phyloP scores from a whole-genome alignment of 805 yeast species.

The Ogataea henricii region DNA sequence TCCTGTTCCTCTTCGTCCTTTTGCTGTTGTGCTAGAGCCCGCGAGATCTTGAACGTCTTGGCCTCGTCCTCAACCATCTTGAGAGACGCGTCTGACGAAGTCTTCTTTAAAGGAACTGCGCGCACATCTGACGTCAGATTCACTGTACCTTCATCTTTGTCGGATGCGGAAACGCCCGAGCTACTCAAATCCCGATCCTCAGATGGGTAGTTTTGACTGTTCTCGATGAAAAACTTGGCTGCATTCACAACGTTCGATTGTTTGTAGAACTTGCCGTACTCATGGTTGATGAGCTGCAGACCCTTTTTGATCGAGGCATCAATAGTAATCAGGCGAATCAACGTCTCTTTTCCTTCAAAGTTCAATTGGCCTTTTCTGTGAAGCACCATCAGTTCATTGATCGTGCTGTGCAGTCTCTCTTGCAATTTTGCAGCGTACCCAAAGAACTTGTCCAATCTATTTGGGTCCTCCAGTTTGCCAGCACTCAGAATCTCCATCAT shows the following conservation, averaged over 20 bases:
- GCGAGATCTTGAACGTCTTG: conserved; percentile 18
- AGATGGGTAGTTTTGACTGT: not conserved
- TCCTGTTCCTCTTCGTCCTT: conserved; percentile 1
- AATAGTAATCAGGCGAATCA: conserved; percentile 66
- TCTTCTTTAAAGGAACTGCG: conserved; percentile 7
- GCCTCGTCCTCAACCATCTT: conserved; percentile 27
- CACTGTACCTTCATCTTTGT: conserved; percentile 17
- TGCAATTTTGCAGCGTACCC: conserved; percentile 44
- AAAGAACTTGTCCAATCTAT: conserved; percentile 32
- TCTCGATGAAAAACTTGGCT: conserved; percentile 12
- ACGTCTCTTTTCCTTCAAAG: conserved; percentile 71
- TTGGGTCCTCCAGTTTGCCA: conserved; percentile 15
- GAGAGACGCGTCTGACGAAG: conserved; percentile 14
- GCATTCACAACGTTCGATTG: not conserved
- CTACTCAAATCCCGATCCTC: conserved; percentile 3
- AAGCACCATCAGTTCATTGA: conserved; percentile 58
- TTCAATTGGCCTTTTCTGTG: conserved; percentile 58
- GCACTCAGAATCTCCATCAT: conserved; percentile 25
- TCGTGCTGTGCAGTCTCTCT: conserved; percentile 46
- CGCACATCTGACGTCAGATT: conserved; percentile 16
- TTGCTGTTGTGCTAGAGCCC: conserved; percentile 8
- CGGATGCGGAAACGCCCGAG: conserved; percentile 6
- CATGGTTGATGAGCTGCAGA: conserved; percentile 34
- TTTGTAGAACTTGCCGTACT: conserved; percentile 10
- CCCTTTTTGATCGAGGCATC: conserved; percentile 70